Conservation (phyloP, 805 yeast species). For the Groenewaldozyma salmanticensis region DNA sequence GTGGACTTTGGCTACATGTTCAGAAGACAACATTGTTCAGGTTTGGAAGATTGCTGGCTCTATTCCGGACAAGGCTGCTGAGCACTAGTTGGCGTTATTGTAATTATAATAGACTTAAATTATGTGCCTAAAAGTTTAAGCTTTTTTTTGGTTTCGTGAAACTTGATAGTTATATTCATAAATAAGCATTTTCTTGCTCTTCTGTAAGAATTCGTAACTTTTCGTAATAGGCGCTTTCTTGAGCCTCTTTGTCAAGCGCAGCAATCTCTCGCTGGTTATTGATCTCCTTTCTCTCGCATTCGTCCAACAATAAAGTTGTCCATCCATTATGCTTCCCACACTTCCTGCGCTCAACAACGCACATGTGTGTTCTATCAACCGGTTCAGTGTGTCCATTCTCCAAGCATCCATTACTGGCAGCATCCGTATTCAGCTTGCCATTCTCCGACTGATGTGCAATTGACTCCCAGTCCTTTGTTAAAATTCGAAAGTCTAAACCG, state of each 20-base stretch:
- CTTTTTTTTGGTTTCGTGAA: constrained; percentile 7
- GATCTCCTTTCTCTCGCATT: background rate
- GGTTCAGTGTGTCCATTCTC: too few species aligned
- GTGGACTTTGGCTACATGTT: constrained; percentile 54
- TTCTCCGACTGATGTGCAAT: background rate
- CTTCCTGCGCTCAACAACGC: background rate
- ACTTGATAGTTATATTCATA: constrained; percentile 7
- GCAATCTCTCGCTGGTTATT: background rate
- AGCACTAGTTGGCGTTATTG: too few species aligned
- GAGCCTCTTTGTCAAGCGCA: background rate
- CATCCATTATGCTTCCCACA: background rate
- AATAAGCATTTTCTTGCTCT: background rate
- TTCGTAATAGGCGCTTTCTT: background rate
- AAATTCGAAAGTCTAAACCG: constrained; percentile 12
- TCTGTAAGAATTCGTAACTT: background rate
- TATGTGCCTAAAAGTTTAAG: too few species aligned
- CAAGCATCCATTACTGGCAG: background rate
- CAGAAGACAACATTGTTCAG: constrained; percentile 67
- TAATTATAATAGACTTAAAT: too few species aligned
- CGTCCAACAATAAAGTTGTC: background rate
- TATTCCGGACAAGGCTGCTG: background rate
- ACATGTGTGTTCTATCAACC: background rate
- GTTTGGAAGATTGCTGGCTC: constrained; percentile 39
- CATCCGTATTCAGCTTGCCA: background rate
- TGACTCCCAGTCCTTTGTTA: background rate